Evolutionary conservation across 140 eudicot species (phyloP).

Genomic region (Erigeron philadelphicus): DNA sequence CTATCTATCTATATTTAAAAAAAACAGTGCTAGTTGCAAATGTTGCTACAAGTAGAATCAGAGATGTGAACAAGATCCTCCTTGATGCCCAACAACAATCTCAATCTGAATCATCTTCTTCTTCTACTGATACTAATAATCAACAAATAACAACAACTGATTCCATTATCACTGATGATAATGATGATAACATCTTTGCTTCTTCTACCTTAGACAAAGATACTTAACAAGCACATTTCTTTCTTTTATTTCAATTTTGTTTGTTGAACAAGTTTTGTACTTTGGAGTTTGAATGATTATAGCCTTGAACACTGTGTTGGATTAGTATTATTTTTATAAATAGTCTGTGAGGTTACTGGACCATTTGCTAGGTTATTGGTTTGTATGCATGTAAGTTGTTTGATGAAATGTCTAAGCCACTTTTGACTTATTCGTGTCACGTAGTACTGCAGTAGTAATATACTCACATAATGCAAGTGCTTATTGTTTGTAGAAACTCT

Average conservation of each 20-base stretch:
- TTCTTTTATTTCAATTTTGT: not conserved
- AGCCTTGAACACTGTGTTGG: not conserved
- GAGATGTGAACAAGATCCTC: constrained; percentile 58
- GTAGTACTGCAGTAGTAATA: not conserved
- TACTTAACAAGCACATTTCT: not conserved
- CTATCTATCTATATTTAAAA: not conserved
- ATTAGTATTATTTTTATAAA: not conserved
- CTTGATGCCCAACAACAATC: constrained; percentile 26
- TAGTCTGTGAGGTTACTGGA: not conserved
- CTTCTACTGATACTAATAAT: not conserved
- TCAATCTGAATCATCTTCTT: constrained; percentile 20
- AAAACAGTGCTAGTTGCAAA: constrained; percentile 60
- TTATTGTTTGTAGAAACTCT: no score
- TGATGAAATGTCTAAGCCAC: constrained; percentile 25
- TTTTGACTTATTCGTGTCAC: not conserved
- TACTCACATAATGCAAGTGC: no score
- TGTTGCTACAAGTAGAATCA: constrained; percentile 60
- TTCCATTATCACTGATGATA: constrained; percentile 21
- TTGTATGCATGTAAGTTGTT: constrained; percentile 26
- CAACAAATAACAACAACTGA: constrained; percentile 20
- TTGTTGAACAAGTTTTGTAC: not conserved
- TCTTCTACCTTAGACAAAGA: constrained; percentile 34
- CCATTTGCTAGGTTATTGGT: not conserved
- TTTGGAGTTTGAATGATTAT: not conserved
- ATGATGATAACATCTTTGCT: constrained; percentile 26